These are phyloP conservation scores for Neofusicoccum laricinum DNA, from an alignment of 2,329 filamentous ascomycete genomes.

Conservation along the genomic window DNA sequence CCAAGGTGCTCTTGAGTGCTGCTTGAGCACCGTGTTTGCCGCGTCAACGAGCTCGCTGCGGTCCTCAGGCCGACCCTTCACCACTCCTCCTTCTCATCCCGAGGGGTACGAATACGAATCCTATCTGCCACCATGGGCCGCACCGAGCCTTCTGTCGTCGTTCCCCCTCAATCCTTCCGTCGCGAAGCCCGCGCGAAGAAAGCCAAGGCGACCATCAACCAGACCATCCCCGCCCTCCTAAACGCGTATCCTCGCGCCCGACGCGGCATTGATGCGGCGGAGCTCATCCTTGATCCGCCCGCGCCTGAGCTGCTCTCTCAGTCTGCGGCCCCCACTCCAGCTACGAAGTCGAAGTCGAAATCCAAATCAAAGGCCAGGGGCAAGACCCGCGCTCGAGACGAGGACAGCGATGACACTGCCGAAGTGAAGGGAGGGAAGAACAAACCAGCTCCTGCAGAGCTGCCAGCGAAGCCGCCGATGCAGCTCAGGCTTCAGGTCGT, in stretches of 20 bases:
- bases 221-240: constrained; percentile 57
- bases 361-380: constrained; percentile 24
- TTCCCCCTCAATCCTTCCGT: constrained; percentile 32
- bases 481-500: constrained; percentile 47
- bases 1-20: neutral
- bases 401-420: constrained; percentile 16
- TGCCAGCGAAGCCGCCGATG: constrained; percentile 21
- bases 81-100: neutral
- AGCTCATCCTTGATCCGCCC: constrained; percentile 46
- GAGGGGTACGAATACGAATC: neutral
- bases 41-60: neutral
- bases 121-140: constrained; percentile 31
- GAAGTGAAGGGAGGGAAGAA: neutral
- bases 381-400: constrained; percentile 3
- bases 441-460: neutral
- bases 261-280: constrained; percentile 52
- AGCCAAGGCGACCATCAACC: constrained; percentile 58
- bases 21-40: neutral
- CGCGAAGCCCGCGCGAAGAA: constrained; percentile 49
- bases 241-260: constrained; percentile 53
- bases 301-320: neutral
- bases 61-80: neutral
- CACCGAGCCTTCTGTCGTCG: constrained; percentile 34
- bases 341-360: constrained; percentile 18
- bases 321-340: constrained; percentile 3